Conservation (phyloP, 192 early-diverging fungal genomes). For the Pecoramyces ruminantium region DNA sequence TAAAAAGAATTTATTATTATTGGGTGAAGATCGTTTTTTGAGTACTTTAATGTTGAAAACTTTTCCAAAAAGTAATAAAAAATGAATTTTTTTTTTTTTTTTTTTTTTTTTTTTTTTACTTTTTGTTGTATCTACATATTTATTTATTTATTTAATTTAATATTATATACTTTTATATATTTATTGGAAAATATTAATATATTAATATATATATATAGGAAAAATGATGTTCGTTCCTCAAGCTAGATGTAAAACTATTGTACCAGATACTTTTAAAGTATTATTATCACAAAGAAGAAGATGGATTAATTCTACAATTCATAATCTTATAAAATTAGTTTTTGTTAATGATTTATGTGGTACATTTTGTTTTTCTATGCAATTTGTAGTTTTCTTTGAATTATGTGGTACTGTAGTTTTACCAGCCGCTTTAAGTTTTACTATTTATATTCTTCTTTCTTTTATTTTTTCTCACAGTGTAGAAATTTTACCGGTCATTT, state of each 20-base stretch:
- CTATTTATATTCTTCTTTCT: conserved; percentile 53
- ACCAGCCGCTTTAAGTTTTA: conserved; percentile 55
- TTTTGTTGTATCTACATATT: conserved; percentile 3
- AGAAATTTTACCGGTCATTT: conserved; percentile 67
- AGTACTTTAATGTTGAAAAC: conserved; percentile 67
- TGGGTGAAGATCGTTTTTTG: conserved; percentile 73
- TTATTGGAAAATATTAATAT: no score
- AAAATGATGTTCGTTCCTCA: conserved; percentile 66
- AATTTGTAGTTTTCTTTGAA: conserved; percentile 41
- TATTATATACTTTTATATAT: no score
- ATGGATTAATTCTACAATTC: conserved; percentile 95
- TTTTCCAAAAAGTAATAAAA: conserved; percentile 69
- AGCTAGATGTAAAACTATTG: conserved; percentile 62
- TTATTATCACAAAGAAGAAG: conserved; percentile 74
- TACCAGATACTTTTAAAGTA: conserved; percentile 55
- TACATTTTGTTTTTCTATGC: conserved; percentile 88
- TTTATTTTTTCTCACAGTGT: conserved; percentile 43
- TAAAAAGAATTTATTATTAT: conserved; percentile 62
- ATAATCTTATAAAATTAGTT: conserved; percentile 82
- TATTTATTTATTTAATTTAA: no score
- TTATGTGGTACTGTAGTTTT: conserved; percentile 55
- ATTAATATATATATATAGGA: conserved; percentile 39
- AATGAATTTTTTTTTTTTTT: no score
- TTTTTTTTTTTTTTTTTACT: no score
- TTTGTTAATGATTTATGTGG: conserved; percentile 88